Evolutionary conservation across 2,329 filamentous ascomycete genomes (phyloP), one percentile per base, ranked within the genome.

Genomic region (Coniochaeta sp.): DNA sequence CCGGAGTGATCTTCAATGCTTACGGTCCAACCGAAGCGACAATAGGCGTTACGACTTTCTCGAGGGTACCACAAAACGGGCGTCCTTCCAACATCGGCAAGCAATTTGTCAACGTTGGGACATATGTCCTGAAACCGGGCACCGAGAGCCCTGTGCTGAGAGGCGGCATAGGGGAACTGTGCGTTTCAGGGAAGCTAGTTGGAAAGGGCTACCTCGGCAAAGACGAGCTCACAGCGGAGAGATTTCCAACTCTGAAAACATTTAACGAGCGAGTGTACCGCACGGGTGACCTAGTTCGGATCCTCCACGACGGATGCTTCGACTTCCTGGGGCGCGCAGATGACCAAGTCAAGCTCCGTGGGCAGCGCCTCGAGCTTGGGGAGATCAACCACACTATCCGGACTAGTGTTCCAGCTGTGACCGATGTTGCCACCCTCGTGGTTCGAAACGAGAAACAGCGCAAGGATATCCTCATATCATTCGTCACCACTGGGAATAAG

Each of bases 21-120:
- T 90, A 96, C 57, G 91, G 91, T 0, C 92, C 91, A 1, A 96
- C 91, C 0, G 92, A 96, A 65, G 87, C 89, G 0, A 96, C 91
- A 0, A 96, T 96, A 56, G 91, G 91, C 5, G 87, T 91, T 31
- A 96, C 91, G 0, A 95, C 94, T 78, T 91, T 87, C 59, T 85
- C 85, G n/a, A 79, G 88, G 30, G 89, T 96, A 7, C 87, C 89
- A 0, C 67, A 72, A 16, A 87, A 87, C 57, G 90, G 89, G 0
- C 86, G 90, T 27, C 83, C 91, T 0, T 87, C 89, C 10, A 96
- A 96, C 60, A 96, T 96, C 58, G 91, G 91, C 1, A 78, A 77
- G 24, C 87, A 90, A 56, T 96, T 96, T 57, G 81, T 86, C 57
- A 96, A 96, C 56, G 91, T 96, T 1, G 90, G 91, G 0, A 85